Conservation (phyloP, 208 protist genomes). For the Leishmania aethiopica region DNA sequence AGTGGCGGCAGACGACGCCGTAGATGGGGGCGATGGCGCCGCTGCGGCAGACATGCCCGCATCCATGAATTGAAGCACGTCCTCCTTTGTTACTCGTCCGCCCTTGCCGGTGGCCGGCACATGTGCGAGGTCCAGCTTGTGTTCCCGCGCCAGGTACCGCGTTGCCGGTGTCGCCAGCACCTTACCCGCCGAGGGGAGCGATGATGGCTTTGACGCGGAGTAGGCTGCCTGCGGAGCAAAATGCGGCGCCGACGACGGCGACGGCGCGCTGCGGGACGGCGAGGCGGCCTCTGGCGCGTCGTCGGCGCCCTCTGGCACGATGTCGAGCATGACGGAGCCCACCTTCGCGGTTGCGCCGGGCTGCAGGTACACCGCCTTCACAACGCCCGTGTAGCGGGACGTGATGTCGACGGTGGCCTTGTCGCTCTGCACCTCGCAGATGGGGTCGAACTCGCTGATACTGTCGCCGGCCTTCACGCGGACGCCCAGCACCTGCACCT, state of each 20-base stretch:
- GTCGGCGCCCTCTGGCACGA: conserved; percentile 33
- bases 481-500: conserved; percentile 95
- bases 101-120: conserved; percentile 73
- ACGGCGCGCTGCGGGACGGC: neutral
- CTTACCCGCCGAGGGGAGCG: conserved; percentile 23
- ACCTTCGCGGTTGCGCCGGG: conserved; percentile 86
- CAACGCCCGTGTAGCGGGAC: conserved; percentile 84
- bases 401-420: conserved; percentile 96
- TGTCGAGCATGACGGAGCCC: conserved; percentile 87
- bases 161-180: conserved; percentile 93
- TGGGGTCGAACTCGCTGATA: conserved; percentile 92
- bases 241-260: neutral
- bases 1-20: neutral
- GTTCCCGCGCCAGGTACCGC: conserved; percentile 80
- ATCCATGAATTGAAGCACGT: conserved; percentile 57
- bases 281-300: neutral
- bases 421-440: conserved; percentile 96
- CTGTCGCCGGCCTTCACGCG: conserved; percentile 90
- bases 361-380: conserved; percentile 86
- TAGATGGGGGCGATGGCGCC: neutral
- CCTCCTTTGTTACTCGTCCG: conserved; percentile 93
- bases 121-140: conserved; percentile 75
- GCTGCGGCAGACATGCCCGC: neutral
- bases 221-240: neutral
- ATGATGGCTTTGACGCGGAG: neutral